Evolutionary conservation across 345 rosid genomes (phyloP).

Genomic region (Kernera saxatilis): DNA sequence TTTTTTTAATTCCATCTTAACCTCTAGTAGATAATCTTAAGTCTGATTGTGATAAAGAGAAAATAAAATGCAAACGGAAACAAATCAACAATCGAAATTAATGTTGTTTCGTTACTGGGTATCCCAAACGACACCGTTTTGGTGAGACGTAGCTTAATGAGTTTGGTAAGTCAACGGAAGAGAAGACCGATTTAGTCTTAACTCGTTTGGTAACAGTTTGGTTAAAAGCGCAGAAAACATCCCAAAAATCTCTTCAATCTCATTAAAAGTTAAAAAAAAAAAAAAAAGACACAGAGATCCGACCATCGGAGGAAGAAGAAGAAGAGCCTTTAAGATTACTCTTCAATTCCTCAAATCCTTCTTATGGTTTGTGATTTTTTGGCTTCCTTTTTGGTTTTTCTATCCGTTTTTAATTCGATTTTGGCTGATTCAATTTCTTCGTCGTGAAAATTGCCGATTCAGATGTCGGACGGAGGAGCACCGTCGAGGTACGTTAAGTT

Average conservation of each 20-base stretch:
- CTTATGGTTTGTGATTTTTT: not conserved
- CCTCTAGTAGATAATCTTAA: too few species aligned
- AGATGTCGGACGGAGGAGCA: constrained; percentile 79
- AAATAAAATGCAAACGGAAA: too few species aligned
- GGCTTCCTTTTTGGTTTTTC: not conserved
- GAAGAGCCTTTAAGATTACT: not conserved
- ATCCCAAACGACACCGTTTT: not conserved
- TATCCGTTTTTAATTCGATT: not conserved
- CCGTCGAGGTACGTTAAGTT: constrained; percentile 78
- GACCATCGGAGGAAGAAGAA: not conserved
- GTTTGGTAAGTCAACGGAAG: constrained; percentile 1
- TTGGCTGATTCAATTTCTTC: constrained; percentile 8
- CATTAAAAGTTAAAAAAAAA: not conserved
- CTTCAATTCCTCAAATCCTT: not conserved
- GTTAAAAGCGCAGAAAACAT: not conserved
- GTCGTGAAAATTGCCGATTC: not conserved
- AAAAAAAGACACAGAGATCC: not conserved
- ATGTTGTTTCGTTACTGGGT: not conserved
- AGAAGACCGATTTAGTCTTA: constrained; percentile 8
- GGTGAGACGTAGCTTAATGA: not conserved
- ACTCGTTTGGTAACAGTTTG: constrained; percentile 18
- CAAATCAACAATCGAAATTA: too few species aligned
- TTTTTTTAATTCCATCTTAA: too few species aligned
- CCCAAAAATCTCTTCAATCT: not conserved
- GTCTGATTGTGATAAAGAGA: too few species aligned